Conservation (phyloP, 768 basidiomycete genomes). For the Trametes cingulata region DNA sequence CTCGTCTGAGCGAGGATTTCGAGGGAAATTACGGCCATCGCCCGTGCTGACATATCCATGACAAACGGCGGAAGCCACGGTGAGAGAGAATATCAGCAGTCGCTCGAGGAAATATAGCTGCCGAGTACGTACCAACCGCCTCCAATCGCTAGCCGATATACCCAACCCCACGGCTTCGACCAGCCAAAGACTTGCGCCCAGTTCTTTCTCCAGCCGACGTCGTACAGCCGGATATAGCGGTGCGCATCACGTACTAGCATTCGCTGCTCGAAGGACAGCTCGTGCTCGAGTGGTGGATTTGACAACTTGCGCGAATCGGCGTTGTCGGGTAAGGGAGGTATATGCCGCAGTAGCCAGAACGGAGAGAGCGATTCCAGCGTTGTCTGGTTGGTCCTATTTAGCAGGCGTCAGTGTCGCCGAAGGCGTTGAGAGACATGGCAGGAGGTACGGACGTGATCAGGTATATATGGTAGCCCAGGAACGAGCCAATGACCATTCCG, state of each 20-base stretch:
- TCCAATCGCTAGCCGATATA: constrained; percentile 55
- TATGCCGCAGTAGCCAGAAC: constrained; percentile 68
- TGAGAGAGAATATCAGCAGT: neutral
- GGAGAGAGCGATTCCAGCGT: constrained; percentile 77
- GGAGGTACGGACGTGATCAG: constrained; percentile 60
- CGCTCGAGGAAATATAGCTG: neutral
- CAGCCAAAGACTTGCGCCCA: constrained; percentile 70
- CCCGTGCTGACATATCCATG: constrained; percentile 41
- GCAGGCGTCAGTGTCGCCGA: neutral
- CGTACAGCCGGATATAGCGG: constrained; percentile 59
- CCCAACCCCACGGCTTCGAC: constrained; percentile 52
- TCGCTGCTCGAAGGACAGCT: constrained; percentile 66
- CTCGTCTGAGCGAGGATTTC: constrained; percentile 66
- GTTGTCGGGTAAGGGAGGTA: constrained; percentile 62
- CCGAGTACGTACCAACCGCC: constrained; percentile 60
- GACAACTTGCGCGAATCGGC: constrained; percentile 47
- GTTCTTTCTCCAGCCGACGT: constrained; percentile 73
- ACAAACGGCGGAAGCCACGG: neutral
- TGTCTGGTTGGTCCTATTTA: constrained; percentile 77
- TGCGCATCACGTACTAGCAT: constrained; percentile 66
- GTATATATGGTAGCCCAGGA: constrained; percentile 75
- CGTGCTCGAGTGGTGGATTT: constrained; percentile 70
- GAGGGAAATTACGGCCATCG: constrained; percentile 67
- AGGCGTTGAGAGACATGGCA: neutral
- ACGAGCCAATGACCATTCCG: constrained; percentile 69